Evolutionary conservation across 768 basidiomycete species (phyloP), one percentile per base, ranked within the genome.

Genomic region (Termitomyces eurrhizus): DNA sequence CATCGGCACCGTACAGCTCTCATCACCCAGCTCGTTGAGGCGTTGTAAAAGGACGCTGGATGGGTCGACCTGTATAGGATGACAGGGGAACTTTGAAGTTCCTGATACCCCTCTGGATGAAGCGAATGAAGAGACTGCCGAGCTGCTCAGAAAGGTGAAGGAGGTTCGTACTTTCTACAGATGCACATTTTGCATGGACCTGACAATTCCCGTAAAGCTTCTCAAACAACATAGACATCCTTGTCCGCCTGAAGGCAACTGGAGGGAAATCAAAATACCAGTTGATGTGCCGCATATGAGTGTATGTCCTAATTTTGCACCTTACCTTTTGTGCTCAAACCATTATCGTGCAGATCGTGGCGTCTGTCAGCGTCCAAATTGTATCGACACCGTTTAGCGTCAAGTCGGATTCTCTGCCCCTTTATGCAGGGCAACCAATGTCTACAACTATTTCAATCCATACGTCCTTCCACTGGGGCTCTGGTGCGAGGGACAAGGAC

Each of bases 381-480:
- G 59, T 80, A 18, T 68, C 83, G 42, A 76, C 81, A 42, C 76
- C 82, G 4, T 79, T 80, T 75, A 60, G 72, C 67, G 26, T 63
- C 67, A 41, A 53, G 57, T 37, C 67, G 67, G 68, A 72, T 48
- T 58, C 71, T 14, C 69, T 74, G 4, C 77, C 81, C 3, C 74
- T 90, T 64, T 95, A 92, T 67, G 93, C 95, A 26, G 95, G 95
- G 0, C 92, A 95, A 66, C 91, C 94, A 0, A 81, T 96, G n/a
- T 76, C 83, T 18, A 86, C 87, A 1, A 77, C 76, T 12, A 73
- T 97, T 37, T 79, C 76, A 1, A 83, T 98, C 32, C 77, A 77
- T 39, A 91, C 89, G 0, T 87, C 88, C 3, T 88, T 92, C 67
- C 86, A 88, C 63, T 95, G 93, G 94, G 81, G 87, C 36, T 76